These are phyloP conservation scores for Penicillium fimorum DNA, from an alignment of 495 filamentous ascomycete genomes.

Conservation along the genomic window DNA sequence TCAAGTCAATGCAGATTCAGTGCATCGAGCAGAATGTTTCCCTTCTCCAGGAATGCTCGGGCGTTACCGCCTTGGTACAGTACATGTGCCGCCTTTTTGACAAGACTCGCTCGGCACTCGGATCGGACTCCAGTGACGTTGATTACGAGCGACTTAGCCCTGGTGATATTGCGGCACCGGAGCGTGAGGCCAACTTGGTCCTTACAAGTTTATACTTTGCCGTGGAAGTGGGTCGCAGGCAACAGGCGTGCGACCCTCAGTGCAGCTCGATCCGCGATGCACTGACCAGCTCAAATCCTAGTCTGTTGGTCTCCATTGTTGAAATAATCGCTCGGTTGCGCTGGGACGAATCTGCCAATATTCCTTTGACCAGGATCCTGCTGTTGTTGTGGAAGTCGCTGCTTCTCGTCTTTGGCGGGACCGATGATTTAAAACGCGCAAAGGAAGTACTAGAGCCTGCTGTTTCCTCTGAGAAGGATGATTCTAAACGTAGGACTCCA, in stretches of 20 bases:
- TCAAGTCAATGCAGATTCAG: conserved; percentile 60
- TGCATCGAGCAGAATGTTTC: conserved; percentile 66
- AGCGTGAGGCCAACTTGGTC: conserved; percentile 49
- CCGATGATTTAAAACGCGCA: conserved; percentile 63
- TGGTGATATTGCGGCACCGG: conserved; percentile 37
- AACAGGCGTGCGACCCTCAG: conserved; percentile 31
- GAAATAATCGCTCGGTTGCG: conserved; percentile 72
- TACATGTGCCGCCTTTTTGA: conserved; percentile 61
- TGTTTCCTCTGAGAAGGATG: conserved; percentile 33
- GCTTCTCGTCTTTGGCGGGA: conserved; percentile 79
- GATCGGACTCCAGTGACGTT: conserved; percentile 31
- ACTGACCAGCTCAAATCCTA: conserved; percentile 56
- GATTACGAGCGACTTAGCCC: conserved; percentile 33
- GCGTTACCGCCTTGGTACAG: conserved; percentile 58
- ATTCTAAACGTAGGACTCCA: conserved; percentile 40
- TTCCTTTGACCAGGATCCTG: conserved; percentile 68
- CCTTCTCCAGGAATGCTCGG: conserved; percentile 58
- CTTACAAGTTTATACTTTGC: conserved; percentile 69
- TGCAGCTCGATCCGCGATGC: conserved; percentile 37
- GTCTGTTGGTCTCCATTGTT: conserved; percentile 69
- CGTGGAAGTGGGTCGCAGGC: conserved; percentile 62
- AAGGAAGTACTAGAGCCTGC: conserved; percentile 58
- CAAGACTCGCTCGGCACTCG: conserved; percentile 31
- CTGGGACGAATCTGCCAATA: conserved; percentile 76
- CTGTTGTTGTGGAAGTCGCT: conserved; percentile 89